phyloP scores from a whole-genome alignment of 495 filamentous ascomycete species.

The Xylaria sp. region DNA sequence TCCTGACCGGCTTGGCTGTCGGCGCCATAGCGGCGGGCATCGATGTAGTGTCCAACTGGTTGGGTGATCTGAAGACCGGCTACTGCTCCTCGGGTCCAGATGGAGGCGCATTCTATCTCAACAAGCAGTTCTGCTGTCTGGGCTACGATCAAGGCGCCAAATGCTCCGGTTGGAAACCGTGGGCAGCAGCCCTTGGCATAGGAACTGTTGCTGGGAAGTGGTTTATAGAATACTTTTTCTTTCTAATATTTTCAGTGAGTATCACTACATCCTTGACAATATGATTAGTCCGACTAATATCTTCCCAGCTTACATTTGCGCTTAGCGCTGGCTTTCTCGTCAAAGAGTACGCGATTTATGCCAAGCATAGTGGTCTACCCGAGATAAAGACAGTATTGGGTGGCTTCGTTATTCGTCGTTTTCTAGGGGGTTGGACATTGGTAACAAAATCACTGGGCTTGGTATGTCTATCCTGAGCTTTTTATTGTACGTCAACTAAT shows the following conservation, averaged over 20 bases:
- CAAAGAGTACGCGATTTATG: slow-evolving; percentile 82
- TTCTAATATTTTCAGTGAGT: slow-evolving; percentile 78
- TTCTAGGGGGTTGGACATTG: slow-evolving; percentile 93
- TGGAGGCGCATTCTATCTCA: slow-evolving; percentile 88
- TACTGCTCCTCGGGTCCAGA: slow-evolving; percentile 77
- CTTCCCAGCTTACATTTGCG: slow-evolving; percentile 76
- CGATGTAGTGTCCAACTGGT: slow-evolving; percentile 92
- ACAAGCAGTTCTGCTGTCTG: slow-evolving; percentile 89
- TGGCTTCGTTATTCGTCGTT: slow-evolving; percentile 90
- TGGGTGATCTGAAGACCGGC: slow-evolving; percentile 92
- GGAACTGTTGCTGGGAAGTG: slow-evolving; percentile 71
- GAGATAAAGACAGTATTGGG: slow-evolving; percentile 98
- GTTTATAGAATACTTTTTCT: slow-evolving; percentile 86
- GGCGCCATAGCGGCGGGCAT: slow-evolving; percentile 87
- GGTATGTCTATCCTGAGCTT: slow-evolving; percentile 56
- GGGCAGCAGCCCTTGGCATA: slow-evolving; percentile 76
- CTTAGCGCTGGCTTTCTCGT: slow-evolving; percentile 80
- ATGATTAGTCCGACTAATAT: slow-evolving; percentile 30
- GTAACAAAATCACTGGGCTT: slow-evolving; percentile 90
- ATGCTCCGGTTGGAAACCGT: slow-evolving; percentile 85
- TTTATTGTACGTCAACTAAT: slow-evolving; percentile 32
- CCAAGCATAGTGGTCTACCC: slow-evolving; percentile 95
- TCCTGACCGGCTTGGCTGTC: slow-evolving; percentile 75
- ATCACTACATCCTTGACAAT: not conserved
- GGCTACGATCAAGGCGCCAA: slow-evolving; percentile 80